Evolutionary conservation across 225 moss, liverwort and hornwort species (phyloP).

Genomic region (Pleurozium schreberi): DNA sequence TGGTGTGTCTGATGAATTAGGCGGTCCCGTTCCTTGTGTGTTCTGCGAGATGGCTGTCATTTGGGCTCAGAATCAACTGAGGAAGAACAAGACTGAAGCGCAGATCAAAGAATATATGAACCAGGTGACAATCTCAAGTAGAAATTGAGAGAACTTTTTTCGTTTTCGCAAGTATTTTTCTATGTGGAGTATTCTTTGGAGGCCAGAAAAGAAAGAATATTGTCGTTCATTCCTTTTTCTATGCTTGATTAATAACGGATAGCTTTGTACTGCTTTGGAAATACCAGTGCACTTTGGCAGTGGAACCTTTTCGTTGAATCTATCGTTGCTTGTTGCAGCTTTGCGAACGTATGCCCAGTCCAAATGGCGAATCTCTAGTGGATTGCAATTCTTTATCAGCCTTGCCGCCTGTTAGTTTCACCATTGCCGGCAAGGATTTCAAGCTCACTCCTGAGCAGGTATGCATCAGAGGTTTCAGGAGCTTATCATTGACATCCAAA

Average conservation of each 20-base stretch:
- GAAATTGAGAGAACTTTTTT: neutral
- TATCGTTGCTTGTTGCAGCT: slow-evolving; percentile 13
- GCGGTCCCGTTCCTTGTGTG: slow-evolving; percentile 30
- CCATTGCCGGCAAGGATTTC: slow-evolving; percentile 41
- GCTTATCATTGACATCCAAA: neutral
- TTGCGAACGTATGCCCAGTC: slow-evolving; percentile 48
- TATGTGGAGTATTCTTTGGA: neutral
- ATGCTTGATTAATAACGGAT: neutral
- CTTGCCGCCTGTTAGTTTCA: slow-evolving; percentile 40
- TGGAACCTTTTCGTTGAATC: neutral
- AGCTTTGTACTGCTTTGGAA: neutral
- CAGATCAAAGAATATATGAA: slow-evolving; percentile 56
- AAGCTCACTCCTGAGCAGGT: slow-evolving; percentile 78
- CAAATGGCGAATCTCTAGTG: slow-evolving; percentile 47
- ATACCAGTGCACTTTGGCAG: neutral
- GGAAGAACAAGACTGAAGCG: slow-evolving; percentile 55
- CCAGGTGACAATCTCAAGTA: slow-evolving; percentile 19
- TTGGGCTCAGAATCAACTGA: slow-evolving; percentile 82
- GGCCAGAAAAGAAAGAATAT: neutral
- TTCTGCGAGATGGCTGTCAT: slow-evolving; percentile 92
- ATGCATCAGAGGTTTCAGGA: neutral
- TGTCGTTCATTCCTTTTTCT: neutral
- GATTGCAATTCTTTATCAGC: slow-evolving; percentile 24
- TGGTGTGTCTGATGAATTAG: slow-evolving; percentile 11
- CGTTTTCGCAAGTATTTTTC: neutral